Base-by-base conservation (phyloP, 108 stramenopile genomes). In the Nitzschia sp. region DNA sequence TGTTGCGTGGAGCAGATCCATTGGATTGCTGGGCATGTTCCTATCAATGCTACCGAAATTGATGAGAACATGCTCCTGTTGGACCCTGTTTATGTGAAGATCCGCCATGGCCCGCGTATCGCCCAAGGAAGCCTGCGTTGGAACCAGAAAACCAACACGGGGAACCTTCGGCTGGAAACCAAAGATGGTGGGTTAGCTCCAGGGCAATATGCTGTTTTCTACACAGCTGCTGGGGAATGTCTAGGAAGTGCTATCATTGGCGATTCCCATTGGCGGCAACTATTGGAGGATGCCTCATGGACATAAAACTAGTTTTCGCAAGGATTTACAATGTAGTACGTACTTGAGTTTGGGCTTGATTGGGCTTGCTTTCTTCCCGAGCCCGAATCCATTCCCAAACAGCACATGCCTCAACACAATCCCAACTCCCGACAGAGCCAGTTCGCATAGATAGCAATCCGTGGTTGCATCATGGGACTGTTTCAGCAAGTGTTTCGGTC, bases 161-260 rank as follows among this genome's bases (percentile, higher is more conserved):
- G 87, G 8, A 80, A 63, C 53, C 72, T 89, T 21, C 11, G 57
- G 15, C 72, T 97, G 37, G 88, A 85, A 25, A 59, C 74, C 51
- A 95, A 90, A 53, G 96, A 97, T 70, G 83, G 88, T 10, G 96
- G 95, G 8, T 79, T 97, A 24, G 97, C 97, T 8, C 95, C 97
- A 11, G 97, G 97, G 3, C 97, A 97, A 77, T 97, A 88, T 66
- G 92, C 92, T 42, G 95, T 93, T 8, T 96, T 97, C 67, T 97
- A 97, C 75, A 57, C 53, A 38, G 80, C 81, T n/a, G 82, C 75
- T n/a, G 86, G 67, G 20, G 92, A 93, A 65, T 96, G 97, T 82
- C 53, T 95, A 25, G 97, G 95, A 6, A 77, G 90, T 6, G 95
- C 90, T 22, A 82, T 96, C 14, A 97, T 97, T 21, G 89, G 91